Conservation (phyloP, 306 rosid species). For the Calophaca sinica region DNA sequence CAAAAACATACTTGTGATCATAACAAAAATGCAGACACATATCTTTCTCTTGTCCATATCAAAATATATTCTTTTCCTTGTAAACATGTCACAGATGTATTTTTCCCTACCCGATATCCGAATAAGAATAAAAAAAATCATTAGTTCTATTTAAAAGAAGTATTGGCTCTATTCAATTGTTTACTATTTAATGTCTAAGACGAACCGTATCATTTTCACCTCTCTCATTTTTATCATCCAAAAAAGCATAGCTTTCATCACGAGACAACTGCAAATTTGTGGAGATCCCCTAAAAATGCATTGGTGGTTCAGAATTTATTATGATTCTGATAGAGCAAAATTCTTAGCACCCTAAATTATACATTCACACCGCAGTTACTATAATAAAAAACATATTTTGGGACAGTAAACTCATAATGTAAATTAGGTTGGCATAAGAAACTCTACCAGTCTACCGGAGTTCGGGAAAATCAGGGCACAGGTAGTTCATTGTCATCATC, state of each 20-base stretch:
- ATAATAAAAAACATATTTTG: conserved; percentile 15
- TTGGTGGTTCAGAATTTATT: conserved; percentile 4
- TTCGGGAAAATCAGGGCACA: conserved; percentile 48
- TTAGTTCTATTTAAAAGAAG: conserved; percentile 1
- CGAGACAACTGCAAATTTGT: neutral
- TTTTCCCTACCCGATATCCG: neutral
- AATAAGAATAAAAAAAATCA: neutral
- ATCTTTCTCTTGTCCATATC: too few relatives aligned
- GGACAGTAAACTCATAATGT: conserved; percentile 1
- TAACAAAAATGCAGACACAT: too few relatives aligned
- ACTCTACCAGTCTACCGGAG: conserved; percentile 56
- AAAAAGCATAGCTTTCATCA: neutral
- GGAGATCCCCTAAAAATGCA: conserved; percentile 1
- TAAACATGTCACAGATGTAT: neutral
- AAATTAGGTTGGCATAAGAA: conserved; percentile 32
- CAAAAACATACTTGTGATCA: too few relatives aligned
- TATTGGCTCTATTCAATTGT: neutral
- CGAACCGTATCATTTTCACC: neutral
- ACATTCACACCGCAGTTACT: neutral
- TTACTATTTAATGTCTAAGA: neutral
- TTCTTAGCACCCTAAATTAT: neutral
- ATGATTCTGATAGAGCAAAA: neutral
- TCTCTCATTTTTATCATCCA: neutral
- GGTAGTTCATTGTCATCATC: conserved; percentile 44
- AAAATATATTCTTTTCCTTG: too few relatives aligned